A percentile compares a stretch with the other conserved stretches of the same genome.
Conservation (phyloP, 2,329 filamentous ascomycete species). For the Madurella mycetomatis region DNA sequence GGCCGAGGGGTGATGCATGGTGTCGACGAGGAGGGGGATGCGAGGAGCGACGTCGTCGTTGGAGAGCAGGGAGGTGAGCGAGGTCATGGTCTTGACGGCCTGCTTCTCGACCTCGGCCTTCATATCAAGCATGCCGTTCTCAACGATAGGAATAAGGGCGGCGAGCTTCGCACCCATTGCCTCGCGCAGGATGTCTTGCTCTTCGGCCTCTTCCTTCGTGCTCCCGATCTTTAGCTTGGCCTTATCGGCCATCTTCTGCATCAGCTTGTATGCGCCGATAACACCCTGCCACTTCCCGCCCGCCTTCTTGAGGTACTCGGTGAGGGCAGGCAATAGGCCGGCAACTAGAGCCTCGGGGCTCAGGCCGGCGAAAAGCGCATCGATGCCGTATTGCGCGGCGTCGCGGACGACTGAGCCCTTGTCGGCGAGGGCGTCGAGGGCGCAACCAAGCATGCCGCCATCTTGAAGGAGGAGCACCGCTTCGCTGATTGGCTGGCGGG, state of each 20-base stretch:
- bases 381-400: slow-evolving; percentile 88
- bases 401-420: slow-evolving; percentile 87
- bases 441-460: slow-evolving; percentile 64
- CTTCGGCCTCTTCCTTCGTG: slow-evolving; percentile 75
- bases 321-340: slow-evolving; percentile 73
- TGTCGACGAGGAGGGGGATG: slow-evolving; percentile 86
- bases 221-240: slow-evolving; percentile 76
- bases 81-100: slow-evolving; percentile 86
- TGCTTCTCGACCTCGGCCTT: slow-evolving; percentile 87
- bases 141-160: slow-evolving; percentile 82
- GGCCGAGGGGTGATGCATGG: slow-evolving; percentile 89
- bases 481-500: slow-evolving; percentile 72
- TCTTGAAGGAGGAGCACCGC: slow-evolving; percentile 79
- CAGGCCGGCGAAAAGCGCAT: slow-evolving; percentile 77
- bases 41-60: slow-evolving; percentile 95
- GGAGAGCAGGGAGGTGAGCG: slow-evolving; percentile 80
- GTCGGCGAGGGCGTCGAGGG: slow-evolving; percentile 82
- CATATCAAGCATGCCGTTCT: slow-evolving; percentile 92
- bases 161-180: slow-evolving; percentile 86
- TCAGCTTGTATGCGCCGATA: slow-evolving; percentile 75
- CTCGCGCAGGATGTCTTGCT: slow-evolving; percentile 86
- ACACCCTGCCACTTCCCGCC: slow-evolving; percentile 97
- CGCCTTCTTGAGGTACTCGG: slow-evolving; percentile 71
- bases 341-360: slow-evolving; percentile 77
- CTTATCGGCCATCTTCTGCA: slow-evolving; percentile 94